Evolutionary conservation across 192 early-diverging fungal species (phyloP).

Genomic region (Coemansia pectinata): DNA sequence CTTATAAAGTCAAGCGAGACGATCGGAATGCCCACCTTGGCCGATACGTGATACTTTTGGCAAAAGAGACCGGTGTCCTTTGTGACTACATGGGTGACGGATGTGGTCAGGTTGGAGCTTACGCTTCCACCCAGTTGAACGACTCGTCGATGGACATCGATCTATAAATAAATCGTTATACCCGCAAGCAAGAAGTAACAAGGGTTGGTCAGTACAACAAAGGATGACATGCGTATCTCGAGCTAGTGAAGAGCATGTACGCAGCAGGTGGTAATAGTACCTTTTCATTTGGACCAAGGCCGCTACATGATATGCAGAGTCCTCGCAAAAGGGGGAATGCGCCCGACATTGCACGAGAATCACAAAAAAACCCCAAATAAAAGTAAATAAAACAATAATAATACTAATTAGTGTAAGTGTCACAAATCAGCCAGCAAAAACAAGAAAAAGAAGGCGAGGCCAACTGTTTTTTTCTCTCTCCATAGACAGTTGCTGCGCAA

Average conservation of each 20-base stretch:
- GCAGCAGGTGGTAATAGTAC: neutral
- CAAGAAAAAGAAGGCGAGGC: too few relatives aligned
- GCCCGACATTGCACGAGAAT: constrained; percentile 6
- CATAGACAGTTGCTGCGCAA: neutral
- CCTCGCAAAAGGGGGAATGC: constrained; percentile 28
- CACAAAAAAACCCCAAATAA: neutral
- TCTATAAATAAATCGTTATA: constrained; percentile 10
- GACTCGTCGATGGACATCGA: constrained; percentile 30
- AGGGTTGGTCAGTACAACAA: neutral
- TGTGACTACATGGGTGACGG: constrained; percentile 43
- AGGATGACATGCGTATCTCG: too few relatives aligned
- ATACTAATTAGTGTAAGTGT: too few relatives aligned
- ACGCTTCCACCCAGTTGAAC: constrained; percentile 40
- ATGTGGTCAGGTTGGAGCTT: constrained; percentile 40
- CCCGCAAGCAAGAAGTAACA: neutral
- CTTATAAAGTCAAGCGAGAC: constrained; percentile 42
- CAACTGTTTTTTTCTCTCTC: too few relatives aligned
- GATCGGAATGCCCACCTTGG: constrained; percentile 39
- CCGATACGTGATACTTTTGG: constrained; percentile 43
- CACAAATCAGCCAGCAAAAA: too few relatives aligned
- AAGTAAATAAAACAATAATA: too few relatives aligned
- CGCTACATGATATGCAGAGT: constrained; percentile 51
- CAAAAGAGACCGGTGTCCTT: constrained; percentile 27
- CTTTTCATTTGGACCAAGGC: constrained; percentile 40
- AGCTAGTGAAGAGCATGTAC: neutral